A percentile compares a stretch with the other conserved stretches of the same genome.
phyloP scores from a whole-genome alignment of 805 yeast genomes.

The Debaryomyces hansenii region DNA sequence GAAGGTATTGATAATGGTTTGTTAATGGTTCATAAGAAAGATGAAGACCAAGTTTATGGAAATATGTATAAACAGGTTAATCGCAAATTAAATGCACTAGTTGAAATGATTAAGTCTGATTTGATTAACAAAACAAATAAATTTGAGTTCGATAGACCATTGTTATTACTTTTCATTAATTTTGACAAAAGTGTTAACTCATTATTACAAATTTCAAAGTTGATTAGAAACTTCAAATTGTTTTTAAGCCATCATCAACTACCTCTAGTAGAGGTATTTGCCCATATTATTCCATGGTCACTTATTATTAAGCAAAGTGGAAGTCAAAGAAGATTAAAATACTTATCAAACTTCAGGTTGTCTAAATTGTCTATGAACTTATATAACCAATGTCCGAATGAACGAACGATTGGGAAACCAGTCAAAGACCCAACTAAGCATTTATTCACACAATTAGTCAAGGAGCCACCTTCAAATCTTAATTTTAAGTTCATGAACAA shows the following conservation, averaged over 20 bases:
- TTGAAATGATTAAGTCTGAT: constrained; percentile 38
- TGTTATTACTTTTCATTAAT: constrained; percentile 51
- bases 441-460: constrained; percentile 33
- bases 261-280: constrained; percentile 38
- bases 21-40: constrained; percentile 22
- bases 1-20: constrained; percentile 30
- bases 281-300: constrained; percentile 34
- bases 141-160: constrained; percentile 47
- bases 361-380: constrained; percentile 51
- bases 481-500: constrained; percentile 35
- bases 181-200: constrained; percentile 45
- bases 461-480: constrained; percentile 36
- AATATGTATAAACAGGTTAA: constrained; percentile 32
- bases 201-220: constrained; percentile 44
- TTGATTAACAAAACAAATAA: constrained; percentile 40
- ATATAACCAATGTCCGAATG: constrained; percentile 56
- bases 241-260: constrained; percentile 37
- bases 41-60: constrained; percentile 16
- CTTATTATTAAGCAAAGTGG: constrained; percentile 21
- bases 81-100: constrained; percentile 28
- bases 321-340: constrained; percentile 17
- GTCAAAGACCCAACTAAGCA: constrained; percentile 12
- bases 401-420: constrained; percentile 5
- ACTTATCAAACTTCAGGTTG: constrained; percentile 34
- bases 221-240: constrained; percentile 48